These are phyloP conservation scores for Leavenworthia alabamica DNA, from an alignment of 345 rosid genomes.

Conservation along the genomic window DNA sequence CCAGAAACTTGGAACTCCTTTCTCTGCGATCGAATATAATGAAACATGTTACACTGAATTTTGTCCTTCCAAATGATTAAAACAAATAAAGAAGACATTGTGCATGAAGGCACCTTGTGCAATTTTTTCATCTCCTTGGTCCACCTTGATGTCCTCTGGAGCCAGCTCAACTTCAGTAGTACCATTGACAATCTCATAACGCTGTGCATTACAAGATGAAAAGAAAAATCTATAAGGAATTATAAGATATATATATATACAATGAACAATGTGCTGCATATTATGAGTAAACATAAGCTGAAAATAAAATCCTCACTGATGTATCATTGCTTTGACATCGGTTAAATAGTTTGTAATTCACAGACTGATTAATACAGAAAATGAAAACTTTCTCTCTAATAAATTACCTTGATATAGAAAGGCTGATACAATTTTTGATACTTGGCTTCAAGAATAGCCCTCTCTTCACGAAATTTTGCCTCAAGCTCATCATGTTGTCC, in stretches of 20 bases:
- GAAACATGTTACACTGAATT: neutral
- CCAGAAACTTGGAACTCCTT: constrained; percentile 95
- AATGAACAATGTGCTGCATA: neutral
- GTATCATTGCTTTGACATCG: neutral
- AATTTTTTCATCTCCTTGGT: constrained; percentile 44
- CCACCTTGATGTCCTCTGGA: constrained; percentile 38
- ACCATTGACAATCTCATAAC: constrained; percentile 78
- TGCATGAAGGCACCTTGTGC: constrained; percentile 41
- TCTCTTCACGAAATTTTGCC: constrained; percentile 80
- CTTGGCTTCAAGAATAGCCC: constrained; percentile 74
- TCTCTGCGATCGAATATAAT: constrained; percentile 40
- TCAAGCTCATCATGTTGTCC: constrained; percentile 68
- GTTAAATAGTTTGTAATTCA: neutral
- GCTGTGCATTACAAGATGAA: constrained; percentile 34
- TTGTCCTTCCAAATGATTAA: neutral
- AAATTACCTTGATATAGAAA: constrained; percentile 60
- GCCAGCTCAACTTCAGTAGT: constrained; percentile 50
- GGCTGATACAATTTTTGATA: constrained; percentile 74
- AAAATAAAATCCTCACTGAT: neutral
- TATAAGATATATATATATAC: neutral
- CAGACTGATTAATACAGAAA: neutral
- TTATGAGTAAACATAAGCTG: neutral
- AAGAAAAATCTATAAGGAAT: neutral
- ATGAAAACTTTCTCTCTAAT: neutral
- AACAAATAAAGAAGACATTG: neutral